A percentile compares a stretch with the other conserved stretches of the same genome.
These are phyloP conservation scores for Coffea canephora DNA, from an alignment of 257 asterid species.

Conservation along the genomic window DNA sequence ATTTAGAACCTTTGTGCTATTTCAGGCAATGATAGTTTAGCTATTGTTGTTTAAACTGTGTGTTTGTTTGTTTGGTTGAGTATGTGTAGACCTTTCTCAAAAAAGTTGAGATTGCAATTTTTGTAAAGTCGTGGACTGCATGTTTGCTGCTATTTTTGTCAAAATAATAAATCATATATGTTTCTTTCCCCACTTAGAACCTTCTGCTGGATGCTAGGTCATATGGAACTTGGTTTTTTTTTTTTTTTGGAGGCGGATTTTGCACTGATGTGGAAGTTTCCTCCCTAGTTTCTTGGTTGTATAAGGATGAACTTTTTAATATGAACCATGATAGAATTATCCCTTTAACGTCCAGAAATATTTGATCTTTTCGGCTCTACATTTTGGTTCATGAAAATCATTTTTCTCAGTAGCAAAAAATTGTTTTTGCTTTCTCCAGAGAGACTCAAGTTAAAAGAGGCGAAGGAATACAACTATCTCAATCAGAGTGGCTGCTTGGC, in stretches of 20 bases:
- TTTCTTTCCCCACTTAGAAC: neutral
- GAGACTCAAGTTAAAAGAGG: slow-evolving; percentile 63
- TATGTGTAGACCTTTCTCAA: neutral
- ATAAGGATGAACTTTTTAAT: neutral
- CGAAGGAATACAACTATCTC: slow-evolving; percentile 70
- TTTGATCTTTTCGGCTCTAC: neutral
- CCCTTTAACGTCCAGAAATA: neutral
- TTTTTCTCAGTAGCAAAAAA: neutral
- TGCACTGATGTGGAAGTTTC: neutral
- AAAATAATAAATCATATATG: neutral
- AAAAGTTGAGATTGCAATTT: neutral
- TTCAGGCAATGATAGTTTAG: neutral
- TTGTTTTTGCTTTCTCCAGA: slow-evolving; percentile 42
- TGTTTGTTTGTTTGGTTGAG: neutral
- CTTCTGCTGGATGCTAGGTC: neutral
- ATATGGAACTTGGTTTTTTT: neutral
- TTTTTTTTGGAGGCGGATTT: neutral
- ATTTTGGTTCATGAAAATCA: neutral
- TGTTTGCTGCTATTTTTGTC: neutral
- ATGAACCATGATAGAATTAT: neutral
- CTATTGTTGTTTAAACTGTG: neutral
- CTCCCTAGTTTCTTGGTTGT: neutral
- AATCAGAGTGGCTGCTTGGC: slow-evolving; percentile 74
- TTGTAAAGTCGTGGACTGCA: neutral
- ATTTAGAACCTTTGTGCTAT: neutral